Percentiles rank a stretch among this genome's conserved stretches.
These are phyloP conservation scores for Thelonectria rubi DNA, from an alignment of 2,329 filamentous ascomycete genomes.

Conservation along the genomic window DNA sequence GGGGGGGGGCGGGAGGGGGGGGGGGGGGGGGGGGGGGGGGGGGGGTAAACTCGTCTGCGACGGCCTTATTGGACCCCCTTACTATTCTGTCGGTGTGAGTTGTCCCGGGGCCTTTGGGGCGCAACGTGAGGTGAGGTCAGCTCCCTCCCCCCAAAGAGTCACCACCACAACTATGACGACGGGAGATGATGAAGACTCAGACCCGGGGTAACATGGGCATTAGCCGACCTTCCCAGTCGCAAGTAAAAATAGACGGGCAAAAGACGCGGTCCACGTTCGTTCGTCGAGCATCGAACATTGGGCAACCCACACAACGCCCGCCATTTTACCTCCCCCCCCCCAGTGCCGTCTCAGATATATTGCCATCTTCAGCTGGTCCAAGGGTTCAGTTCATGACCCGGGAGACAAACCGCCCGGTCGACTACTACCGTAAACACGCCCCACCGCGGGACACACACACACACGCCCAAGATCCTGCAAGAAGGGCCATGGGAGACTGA, in stretches of 20 bases:
- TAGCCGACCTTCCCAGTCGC: neutral
- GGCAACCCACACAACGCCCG: neutral
- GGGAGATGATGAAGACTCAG: neutral
- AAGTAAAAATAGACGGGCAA: slow-evolving; percentile 13
- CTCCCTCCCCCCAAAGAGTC: neutral
- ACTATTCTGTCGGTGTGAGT: neutral
- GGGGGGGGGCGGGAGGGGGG: too few relatives aligned
- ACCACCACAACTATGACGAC: neutral
- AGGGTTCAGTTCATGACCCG: slow-evolving; percentile 11
- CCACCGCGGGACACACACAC: slow-evolving; percentile 9
- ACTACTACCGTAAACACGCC: neutral
- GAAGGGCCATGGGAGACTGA: slow-evolving; percentile 10
- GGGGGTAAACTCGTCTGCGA: neutral
- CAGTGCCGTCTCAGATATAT: slow-evolving; percentile 41
- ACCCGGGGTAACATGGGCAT: neutral
- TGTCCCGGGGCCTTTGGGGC: neutral
- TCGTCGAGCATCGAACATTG: slow-evolving; percentile 25
- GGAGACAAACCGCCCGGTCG: neutral
- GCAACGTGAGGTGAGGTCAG: neutral
- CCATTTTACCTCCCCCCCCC: neutral
- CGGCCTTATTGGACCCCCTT: neutral
- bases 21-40: too few relatives aligned
- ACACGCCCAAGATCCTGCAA: slow-evolving; percentile 33
- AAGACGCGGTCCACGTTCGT: slow-evolving; percentile 7
- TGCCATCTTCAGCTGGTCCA: slow-evolving; percentile 28